Evolutionary conservation across 1,284 basidiomycete genomes (phyloP).

Genomic region (Ceratobasidium sp.): DNA sequence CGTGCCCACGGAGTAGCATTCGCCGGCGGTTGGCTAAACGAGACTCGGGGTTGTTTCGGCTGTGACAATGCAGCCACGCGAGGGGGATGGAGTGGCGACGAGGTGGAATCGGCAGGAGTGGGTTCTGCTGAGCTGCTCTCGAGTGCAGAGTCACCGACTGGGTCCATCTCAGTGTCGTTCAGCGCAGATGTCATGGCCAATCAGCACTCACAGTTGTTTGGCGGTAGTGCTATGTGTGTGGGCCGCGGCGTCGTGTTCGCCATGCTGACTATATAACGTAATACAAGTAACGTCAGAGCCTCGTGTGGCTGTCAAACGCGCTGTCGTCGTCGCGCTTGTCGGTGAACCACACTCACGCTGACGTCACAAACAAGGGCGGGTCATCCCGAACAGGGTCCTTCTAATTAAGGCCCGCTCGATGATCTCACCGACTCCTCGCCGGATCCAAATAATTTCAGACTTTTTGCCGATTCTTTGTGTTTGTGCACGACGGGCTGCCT

Average conservation of each 20-base stretch:
- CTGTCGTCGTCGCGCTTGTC: neutral
- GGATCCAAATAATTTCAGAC: no score
- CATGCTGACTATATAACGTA: constrained; percentile 19
- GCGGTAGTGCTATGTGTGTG: constrained; percentile 22
- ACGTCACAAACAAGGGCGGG: constrained; percentile 5
- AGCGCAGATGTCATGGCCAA: neutral
- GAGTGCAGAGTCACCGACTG: constrained; percentile 36
- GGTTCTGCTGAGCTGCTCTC: constrained; percentile 29
- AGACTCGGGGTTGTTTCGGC: constrained; percentile 26
- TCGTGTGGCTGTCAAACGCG: neutral
- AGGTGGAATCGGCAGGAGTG: constrained; percentile 16
- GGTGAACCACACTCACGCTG: neutral
- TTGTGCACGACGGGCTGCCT: no score
- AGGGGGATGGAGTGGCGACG: constrained; percentile 1
- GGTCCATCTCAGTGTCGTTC: constrained; percentile 13
- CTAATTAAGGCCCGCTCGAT: neutral
- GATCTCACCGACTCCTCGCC: no score
- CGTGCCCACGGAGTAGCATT: constrained; percentile 15
- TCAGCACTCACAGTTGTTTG: constrained; percentile 26
- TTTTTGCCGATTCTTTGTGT: no score
- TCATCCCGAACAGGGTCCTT: constrained; percentile 19
- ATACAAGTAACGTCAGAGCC: neutral
- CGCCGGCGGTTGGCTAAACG: constrained; percentile 32
- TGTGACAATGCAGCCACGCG: constrained; percentile 17
- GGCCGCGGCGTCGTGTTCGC: constrained; percentile 21